A percentile compares a stretch with the other conserved stretches of the same genome.
phyloP scores from a whole-genome alignment of 2,329 filamentous ascomycete species.

The Xylaria sp. region DNA sequence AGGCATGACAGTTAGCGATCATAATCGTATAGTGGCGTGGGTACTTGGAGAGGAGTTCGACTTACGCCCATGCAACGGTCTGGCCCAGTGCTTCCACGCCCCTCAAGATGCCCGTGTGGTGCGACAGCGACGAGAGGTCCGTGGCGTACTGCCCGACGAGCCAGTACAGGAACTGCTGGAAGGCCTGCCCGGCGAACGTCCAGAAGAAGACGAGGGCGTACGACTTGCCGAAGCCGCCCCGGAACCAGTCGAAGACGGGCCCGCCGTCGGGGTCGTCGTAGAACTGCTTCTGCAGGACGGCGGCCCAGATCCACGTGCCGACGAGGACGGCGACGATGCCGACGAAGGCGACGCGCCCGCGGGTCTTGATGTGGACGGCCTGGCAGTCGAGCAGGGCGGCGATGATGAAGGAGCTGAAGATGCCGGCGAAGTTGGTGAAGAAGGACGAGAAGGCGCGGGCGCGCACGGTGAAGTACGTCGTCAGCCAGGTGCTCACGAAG shows the following conservation, averaged over 20 bases:
- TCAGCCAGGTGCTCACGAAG: slow-evolving; percentile 37
- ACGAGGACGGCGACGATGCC: slow-evolving; percentile 33
- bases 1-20: background rate
- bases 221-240: slow-evolving; percentile 32
- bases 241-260: slow-evolving; percentile 39
- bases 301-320: slow-evolving; percentile 39
- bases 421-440: slow-evolving; percentile 39
- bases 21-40: background rate
- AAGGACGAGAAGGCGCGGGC: slow-evolving; percentile 39
- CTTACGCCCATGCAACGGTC: slow-evolving; percentile 38
- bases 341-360: slow-evolving; percentile 31
- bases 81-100: slow-evolving; percentile 38
- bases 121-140: slow-evolving; percentile 35
- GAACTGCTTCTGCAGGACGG: slow-evolving; percentile 36
- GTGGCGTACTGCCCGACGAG: slow-evolving; percentile 38
- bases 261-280: slow-evolving; percentile 30
- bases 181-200: slow-evolving; percentile 37
- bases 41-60: background rate
- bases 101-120: slow-evolving; percentile 37
- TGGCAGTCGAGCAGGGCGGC: slow-evolving; percentile 37
- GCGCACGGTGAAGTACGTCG: slow-evolving; percentile 39
- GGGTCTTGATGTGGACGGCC: slow-evolving; percentile 34
- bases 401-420: slow-evolving; percentile 37
- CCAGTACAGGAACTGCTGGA: slow-evolving; percentile 40
- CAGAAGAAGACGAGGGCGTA: slow-evolving; percentile 37